Evolutionary conservation across 345 rosid species (phyloP).

Genomic region (Jatropha curcas): DNA sequence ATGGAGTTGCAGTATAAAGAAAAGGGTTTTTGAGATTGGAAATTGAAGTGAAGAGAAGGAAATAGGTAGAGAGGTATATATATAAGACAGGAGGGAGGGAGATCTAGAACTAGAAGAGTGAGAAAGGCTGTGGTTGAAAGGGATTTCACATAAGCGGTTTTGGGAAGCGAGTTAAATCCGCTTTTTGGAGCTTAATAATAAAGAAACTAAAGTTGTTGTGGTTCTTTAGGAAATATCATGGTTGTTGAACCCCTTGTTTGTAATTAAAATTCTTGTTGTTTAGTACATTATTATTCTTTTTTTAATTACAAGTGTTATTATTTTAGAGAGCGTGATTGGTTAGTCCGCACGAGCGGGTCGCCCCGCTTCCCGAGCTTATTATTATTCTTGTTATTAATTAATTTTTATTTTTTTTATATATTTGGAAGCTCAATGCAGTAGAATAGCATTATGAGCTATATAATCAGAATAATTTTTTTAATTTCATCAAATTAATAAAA

Average conservation of each 20-base stretch:
- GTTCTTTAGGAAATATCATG: conserved; percentile 18
- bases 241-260: conserved; percentile 17
- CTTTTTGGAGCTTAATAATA: conserved; percentile 18
- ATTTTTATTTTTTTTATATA: background rate
- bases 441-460: too few relatives aligned
- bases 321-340: conserved; percentile 40
- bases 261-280: conserved; percentile 28
- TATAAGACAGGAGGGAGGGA: conserved; percentile 25
- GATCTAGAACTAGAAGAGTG: conserved; percentile 21
- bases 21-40: conserved; percentile 15
- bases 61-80: conserved; percentile 20
- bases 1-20: background rate
- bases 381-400: conserved; percentile 31
- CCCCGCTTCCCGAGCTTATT: conserved; percentile 54
- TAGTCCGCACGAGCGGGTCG: conserved; percentile 74
- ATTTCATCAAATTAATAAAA: too few relatives aligned
- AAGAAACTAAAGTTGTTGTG: background rate
- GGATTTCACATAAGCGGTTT: conserved; percentile 26
- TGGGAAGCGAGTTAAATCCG: conserved; percentile 35
- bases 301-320: background rate
- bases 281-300: conserved; percentile 1
- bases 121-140: conserved; percentile 42
- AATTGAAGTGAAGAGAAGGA: conserved; percentile 34
- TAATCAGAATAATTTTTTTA: too few relatives aligned
- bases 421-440: too few relatives aligned